These are phyloP conservation scores for Dioscorea dumetorum DNA, from an alignment of 106 monocot species.

Conservation along the genomic window DNA sequence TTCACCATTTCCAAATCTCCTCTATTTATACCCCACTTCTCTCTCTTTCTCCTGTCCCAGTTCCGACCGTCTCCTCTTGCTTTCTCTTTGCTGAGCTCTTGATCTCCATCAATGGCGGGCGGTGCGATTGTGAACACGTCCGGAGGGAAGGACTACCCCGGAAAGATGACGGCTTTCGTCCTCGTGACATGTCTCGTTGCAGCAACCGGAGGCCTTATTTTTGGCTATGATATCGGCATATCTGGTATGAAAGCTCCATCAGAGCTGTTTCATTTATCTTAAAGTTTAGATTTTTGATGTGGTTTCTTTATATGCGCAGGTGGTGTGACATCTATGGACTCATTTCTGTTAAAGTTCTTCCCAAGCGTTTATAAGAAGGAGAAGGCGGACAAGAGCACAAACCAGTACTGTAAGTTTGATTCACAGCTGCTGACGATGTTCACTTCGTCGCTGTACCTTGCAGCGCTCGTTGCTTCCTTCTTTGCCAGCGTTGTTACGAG, in stretches of 20 bases:
- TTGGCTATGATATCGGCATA: slow-evolving; percentile 23
- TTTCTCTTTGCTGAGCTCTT: slow-evolving; percentile 19
- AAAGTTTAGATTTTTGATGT: not conserved
- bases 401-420: slow-evolving; percentile 11
- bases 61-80: too few relatives aligned
- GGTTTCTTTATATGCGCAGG: not conserved
- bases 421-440: slow-evolving; percentile 4
- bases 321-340: slow-evolving; percentile 5
- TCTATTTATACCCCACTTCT: too few relatives aligned
- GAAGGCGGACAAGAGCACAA: slow-evolving; percentile 1
- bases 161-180: slow-evolving; percentile 19
- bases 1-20: too few relatives aligned
- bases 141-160: slow-evolving; percentile 6
- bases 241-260: slow-evolving; percentile 5
- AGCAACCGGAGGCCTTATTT: slow-evolving; percentile 23
- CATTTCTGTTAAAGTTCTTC: slow-evolving; percentile 6
- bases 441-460: slow-evolving; percentile 7
- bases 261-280: not conserved
- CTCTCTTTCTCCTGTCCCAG: too few relatives aligned
- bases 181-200: slow-evolving; percentile 16
- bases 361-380: not conserved
- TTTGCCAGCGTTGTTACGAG: slow-evolving; percentile 18
- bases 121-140: slow-evolving; percentile 3
- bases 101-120: slow-evolving; percentile 16
- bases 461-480: slow-evolving; percentile 17